Evolutionary conservation across 2,329 filamentous ascomycete species (phyloP).

Genomic region (Ascosphaera apis): DNA sequence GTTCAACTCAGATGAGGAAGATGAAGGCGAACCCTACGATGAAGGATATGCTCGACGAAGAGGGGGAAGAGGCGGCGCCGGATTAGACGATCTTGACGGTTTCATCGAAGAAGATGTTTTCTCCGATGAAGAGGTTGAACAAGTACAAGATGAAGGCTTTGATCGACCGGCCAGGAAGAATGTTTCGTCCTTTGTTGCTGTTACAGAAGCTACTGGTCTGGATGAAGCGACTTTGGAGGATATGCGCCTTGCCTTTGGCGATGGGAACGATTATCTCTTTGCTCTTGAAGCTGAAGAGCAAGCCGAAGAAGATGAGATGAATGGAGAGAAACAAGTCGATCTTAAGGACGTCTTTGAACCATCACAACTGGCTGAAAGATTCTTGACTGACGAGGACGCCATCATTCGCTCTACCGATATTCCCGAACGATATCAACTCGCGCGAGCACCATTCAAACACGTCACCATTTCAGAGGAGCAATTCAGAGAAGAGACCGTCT

Average conservation of each 20-base stretch:
- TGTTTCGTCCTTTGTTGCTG: constrained; percentile 35
- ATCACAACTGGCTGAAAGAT: constrained; percentile 76
- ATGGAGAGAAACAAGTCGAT: constrained; percentile 65
- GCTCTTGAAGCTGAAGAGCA: constrained; percentile 74
- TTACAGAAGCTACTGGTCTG: constrained; percentile 60
- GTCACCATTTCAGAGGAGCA: constrained; percentile 61
- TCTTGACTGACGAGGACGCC: constrained; percentile 90
- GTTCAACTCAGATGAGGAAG: constrained; percentile 85
- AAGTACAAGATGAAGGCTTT: constrained; percentile 63
- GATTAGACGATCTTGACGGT: constrained; percentile 64
- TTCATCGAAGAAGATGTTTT: constrained; percentile 96
- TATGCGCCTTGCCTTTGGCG: constrained; percentile 88
- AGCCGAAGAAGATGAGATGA: constrained; percentile 51
- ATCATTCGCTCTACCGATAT: constrained; percentile 70
- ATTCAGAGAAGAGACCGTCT: constrained; percentile 69
- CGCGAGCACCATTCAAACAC: constrained; percentile 69
- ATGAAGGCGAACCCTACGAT: constrained; percentile 31
- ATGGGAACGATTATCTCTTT: constrained; percentile 90
- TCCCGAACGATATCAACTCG: constrained; percentile 82
- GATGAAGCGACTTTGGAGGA: constrained; percentile 87
- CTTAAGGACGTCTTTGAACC: constrained; percentile 97
- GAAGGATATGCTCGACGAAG: not conserved
- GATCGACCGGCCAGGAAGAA: constrained; percentile 54
- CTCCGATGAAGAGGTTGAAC: constrained; percentile 57
- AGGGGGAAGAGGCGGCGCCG: constrained; percentile 16